Evolutionary conservation across 768 basidiomycete genomes (phyloP), one percentile per base, ranked within the genome.

Genomic region (Boletus tomentosulus): DNA sequence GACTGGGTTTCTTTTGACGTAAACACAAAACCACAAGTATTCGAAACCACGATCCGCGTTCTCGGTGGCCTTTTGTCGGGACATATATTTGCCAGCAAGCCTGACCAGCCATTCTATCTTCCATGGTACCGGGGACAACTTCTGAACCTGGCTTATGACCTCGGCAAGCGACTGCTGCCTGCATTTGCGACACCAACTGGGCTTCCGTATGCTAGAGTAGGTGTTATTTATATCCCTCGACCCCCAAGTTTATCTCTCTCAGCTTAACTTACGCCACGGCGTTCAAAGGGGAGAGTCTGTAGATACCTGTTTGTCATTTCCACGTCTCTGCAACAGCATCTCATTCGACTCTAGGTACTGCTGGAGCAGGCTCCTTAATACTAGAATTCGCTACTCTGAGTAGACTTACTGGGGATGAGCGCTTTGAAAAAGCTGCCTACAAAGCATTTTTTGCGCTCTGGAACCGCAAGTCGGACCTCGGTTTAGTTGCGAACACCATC

Each of bases 11-110:
- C 86, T 1, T 98, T 97, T 68, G 90, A 98, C 66, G 87, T 93
- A 53, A 86, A 98, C 70, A 92, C 92, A 39, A 92, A 85, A 69
- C 93, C 97, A n/a, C 96, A 99, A 77, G 88, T 98, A 4, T 99
- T 99, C 64, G 96, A 99, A 74, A 91, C 90, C 10, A 98, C 92
- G 1, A 98, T 98, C 51, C 84, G 95, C 27, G 92, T 94, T 6
- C 75, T 99, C 9, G 97, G 97, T 3, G 92, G 93, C 4, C 79
- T 99, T 35, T 68, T 94, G 13, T 92, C 90, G 7, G 93, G 83
- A 25, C 93, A 94, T 62, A 82, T 87, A 48, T 89, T 85, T 66
- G 89, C 91, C n/a, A 84, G 76, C 55, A 75, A 82, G 47, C 71
- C 77, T 2, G 80, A 73, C 2, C 83, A 85, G 35, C 81, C 83